phyloP scores from a whole-genome alignment of 2,329 filamentous ascomycete genomes.

The Xylaria sp. region DNA sequence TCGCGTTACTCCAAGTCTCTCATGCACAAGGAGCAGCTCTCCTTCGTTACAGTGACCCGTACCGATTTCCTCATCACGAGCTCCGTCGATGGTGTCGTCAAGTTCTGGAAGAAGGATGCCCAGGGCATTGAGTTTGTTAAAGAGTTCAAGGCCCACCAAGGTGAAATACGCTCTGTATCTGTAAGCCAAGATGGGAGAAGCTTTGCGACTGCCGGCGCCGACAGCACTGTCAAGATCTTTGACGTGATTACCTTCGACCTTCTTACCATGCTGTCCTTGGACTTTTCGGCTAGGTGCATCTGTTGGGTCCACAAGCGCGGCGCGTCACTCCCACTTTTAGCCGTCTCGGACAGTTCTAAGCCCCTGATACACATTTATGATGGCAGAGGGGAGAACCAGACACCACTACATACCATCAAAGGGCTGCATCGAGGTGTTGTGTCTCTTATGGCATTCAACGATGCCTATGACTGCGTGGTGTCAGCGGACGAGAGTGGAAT shows the following conservation, averaged over 20 bases:
- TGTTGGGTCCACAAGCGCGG: slow-evolving; percentile 94
- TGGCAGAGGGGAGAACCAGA: slow-evolving; percentile 82
- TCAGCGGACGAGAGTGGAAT: slow-evolving; percentile 91
- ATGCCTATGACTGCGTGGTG: slow-evolving; percentile 87
- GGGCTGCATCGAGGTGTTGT: slow-evolving; percentile 85
- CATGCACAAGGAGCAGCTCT: slow-evolving; percentile 97
- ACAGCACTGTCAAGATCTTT: slow-evolving; percentile 84
- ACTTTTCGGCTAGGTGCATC: slow-evolving; percentile 78
- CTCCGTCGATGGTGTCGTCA: slow-evolving; percentile 94
- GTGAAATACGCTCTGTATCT: slow-evolving; percentile 84
- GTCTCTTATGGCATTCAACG: slow-evolving; percentile 88
- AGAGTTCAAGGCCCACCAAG: slow-evolving; percentile 91
- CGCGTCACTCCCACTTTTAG: slow-evolving; percentile 86
- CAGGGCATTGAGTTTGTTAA: slow-evolving; percentile 97
- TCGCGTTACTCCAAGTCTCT: slow-evolving; percentile 91
- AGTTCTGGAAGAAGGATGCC: slow-evolving; percentile 98
- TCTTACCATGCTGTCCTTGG: slow-evolving; percentile 81
- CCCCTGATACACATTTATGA: slow-evolving; percentile 86
- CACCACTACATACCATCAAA: slow-evolving; percentile 80
- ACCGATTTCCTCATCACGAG: slow-evolving; percentile 97
- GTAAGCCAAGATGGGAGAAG: slow-evolving; percentile 91
- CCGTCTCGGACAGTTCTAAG: slow-evolving; percentile 80
- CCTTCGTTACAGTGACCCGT: slow-evolving; percentile 88
- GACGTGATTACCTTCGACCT: slow-evolving; percentile 89
- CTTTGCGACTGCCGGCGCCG: slow-evolving; percentile 87